phyloP scores from a whole-genome alignment of 306 rosid species.

The Dalbergia cochinchinensis region DNA sequence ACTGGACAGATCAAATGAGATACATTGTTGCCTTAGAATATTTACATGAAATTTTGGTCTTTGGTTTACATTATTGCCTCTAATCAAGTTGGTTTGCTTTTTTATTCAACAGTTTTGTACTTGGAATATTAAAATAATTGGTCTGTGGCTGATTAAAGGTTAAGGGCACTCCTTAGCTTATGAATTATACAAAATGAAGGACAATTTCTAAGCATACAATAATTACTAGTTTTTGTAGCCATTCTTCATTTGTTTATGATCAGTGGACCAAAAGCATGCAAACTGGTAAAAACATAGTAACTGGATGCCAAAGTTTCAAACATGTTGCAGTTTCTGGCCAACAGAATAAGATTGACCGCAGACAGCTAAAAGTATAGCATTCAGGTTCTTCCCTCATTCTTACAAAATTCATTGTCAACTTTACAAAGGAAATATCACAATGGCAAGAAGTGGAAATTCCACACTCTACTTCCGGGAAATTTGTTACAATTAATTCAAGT shows the following conservation, averaged over 20 bases:
- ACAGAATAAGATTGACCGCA: not conserved
- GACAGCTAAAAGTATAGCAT: not conserved
- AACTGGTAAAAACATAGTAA: not conserved
- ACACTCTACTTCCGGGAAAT: not conserved
- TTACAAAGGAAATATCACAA: slow-evolving; percentile 13
- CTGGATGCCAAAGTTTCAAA: too few relatives aligned
- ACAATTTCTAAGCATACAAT: not conserved
- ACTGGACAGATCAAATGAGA: slow-evolving; percentile 1
- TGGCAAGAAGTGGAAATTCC: slow-evolving; percentile 5
- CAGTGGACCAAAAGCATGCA: not conserved
- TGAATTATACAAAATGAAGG: not conserved
- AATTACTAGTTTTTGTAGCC: not conserved
- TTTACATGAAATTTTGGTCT: not conserved
- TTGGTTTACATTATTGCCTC: not conserved
- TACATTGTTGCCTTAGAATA: not conserved
- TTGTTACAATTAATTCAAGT: not conserved
- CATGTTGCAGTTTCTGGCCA: too few relatives aligned
- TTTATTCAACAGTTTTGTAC: not conserved
- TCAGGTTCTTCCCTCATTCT: not conserved
- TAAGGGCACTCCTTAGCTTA: not conserved
- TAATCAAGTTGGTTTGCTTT: not conserved
- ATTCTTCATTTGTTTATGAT: not conserved
- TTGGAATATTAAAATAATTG: not conserved
- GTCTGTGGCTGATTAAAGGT: not conserved
- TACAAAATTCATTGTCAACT: slow-evolving; percentile 13